Evolutionary conservation across 441 rosid species (phyloP).

Genomic region (Pelargonium exstipulatum): DNA sequence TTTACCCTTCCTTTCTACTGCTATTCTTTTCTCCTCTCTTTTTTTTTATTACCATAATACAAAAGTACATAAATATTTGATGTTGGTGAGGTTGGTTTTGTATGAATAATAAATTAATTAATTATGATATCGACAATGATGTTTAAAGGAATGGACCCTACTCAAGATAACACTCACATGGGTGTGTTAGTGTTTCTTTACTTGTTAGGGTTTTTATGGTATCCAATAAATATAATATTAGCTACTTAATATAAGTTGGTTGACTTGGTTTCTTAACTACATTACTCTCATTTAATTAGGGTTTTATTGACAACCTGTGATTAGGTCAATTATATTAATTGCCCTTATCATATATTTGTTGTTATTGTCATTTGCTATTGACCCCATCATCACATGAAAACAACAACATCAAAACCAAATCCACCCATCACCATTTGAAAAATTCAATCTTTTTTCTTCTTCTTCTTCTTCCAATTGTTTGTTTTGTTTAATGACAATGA

Average conservation of each 20-base stretch:
- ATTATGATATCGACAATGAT: not conserved
- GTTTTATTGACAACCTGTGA: slow-evolving; percentile 32
- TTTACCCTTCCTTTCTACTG: too few relatives aligned
- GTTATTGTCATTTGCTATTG: slow-evolving; percentile 2
- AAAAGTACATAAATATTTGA: not conserved
- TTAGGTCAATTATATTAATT: slow-evolving; percentile 29
- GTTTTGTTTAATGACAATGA: not conserved
- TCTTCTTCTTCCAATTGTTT: not conserved
- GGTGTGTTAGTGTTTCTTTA: slow-evolving; percentile 8
- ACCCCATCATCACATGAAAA: slow-evolving; percentile 8
- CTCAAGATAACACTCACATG: slow-evolving; percentile 33
- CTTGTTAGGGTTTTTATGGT: not conserved
- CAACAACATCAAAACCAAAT: not conserved
- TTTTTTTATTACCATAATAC: too few relatives aligned
- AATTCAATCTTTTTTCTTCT: not conserved
- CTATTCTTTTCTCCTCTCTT: too few relatives aligned
- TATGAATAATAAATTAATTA: not conserved
- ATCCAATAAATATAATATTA: not conserved
- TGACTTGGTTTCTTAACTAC: slow-evolving; percentile 18
- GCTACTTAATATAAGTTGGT: slow-evolving; percentile 13
- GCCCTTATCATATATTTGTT: slow-evolving; percentile 3
- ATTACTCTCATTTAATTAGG: slow-evolving; percentile 21
- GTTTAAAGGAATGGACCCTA: slow-evolving; percentile 19
- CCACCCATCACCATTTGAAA: not conserved
- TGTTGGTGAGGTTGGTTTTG: not conserved